Evolutionary conservation across 306 rosid species (phyloP).

Genomic region (Spatholobus suberectus): DNA sequence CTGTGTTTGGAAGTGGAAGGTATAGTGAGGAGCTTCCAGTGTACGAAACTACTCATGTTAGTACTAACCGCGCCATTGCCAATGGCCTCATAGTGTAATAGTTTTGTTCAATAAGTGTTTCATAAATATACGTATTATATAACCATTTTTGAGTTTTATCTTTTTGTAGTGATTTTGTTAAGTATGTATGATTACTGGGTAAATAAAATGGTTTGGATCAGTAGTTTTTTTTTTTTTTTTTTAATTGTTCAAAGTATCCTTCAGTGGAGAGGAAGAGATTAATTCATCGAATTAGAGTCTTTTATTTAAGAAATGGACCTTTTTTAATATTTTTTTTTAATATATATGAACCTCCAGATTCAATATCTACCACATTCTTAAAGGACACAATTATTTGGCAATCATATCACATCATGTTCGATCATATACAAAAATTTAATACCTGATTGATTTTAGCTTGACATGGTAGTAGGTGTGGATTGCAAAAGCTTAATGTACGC

Average conservation of each 20-base stretch:
- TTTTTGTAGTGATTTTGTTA: slow-evolving; percentile 1
- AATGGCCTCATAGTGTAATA: slow-evolving; percentile 54
- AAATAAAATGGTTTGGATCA: not conserved
- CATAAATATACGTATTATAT: slow-evolving; percentile 15
- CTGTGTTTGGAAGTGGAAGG: slow-evolving; percentile 53
- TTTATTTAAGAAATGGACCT: too few species aligned
- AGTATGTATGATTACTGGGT: slow-evolving; percentile 4
- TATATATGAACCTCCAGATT: too few species aligned
- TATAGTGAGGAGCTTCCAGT: slow-evolving; percentile 89
- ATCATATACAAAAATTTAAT: too few species aligned
- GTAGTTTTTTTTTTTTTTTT: too few species aligned
- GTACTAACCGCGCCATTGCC: slow-evolving; percentile 70
- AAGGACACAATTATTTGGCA: too few species aligned
- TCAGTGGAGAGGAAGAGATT: too few species aligned
- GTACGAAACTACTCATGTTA: slow-evolving; percentile 76
- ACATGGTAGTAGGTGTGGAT: not conserved
- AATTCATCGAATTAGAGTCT: too few species aligned
- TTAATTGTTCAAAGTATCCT: too few species aligned
- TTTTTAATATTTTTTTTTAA: too few species aligned
- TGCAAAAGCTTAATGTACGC: not conserved
- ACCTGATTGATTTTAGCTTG: not conserved
- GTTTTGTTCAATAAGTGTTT: not conserved
- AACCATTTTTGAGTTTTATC: slow-evolving; percentile 22
- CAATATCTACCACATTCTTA: too few species aligned
- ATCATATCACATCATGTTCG: too few species aligned